Evolutionary conservation across 2,329 filamentous ascomycete genomes (phyloP), one percentile per base, ranked within the genome.

Genomic region (Penicillium aurantiogriseum): DNA sequence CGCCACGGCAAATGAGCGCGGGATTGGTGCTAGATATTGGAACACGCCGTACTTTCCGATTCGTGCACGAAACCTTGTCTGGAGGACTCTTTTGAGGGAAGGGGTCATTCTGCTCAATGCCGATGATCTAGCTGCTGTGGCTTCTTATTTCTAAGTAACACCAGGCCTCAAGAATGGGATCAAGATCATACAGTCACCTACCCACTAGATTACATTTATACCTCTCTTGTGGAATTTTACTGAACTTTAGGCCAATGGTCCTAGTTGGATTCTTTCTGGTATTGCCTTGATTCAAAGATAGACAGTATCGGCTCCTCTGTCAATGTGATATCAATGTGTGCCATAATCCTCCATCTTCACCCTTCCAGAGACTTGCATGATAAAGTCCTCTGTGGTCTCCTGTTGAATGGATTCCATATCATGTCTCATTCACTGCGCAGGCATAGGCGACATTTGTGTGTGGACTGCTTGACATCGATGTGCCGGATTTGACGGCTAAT

Each of bases 61-160:
- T 29, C 78, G 80, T n/a, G 81, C 79, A 23, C 73, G 86, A 25
- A 84, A 87, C 67, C 74, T 76, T 10, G 72, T 86, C 5, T 88
- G 86, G 86, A 74, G 79, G 61, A 78, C 76, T 5, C 69, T 88
- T 59, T 76, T 81, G 62, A 76, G 80, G 50, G 83, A 83, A 57
- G 85, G 84, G 0, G 83, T 85, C n/a, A 81, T 81, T 57, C 67
- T 88, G 56, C 64, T 89, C 50, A 88, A 88, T 70, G 85, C 83
- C 0, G 86, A 88, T 77, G 85, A 88, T 73, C 62, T 88, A 50
- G 76, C 80, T 59, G 85, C 72, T 21, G 80, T 76, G 17, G 78
- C 80, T 19, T 76, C 71, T 23, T 63, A 67, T 45, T 74, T 74
- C 29, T 74, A 57, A 61, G 6, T 8, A 3, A 21, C 8, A 11